A percentile compares a stretch with the other conserved stretches of the same genome.
These are phyloP conservation scores for Keqinozyma sinolaborantium DNA, from an alignment of 1,139 yeast genomes.

Conservation along the genomic window DNA sequence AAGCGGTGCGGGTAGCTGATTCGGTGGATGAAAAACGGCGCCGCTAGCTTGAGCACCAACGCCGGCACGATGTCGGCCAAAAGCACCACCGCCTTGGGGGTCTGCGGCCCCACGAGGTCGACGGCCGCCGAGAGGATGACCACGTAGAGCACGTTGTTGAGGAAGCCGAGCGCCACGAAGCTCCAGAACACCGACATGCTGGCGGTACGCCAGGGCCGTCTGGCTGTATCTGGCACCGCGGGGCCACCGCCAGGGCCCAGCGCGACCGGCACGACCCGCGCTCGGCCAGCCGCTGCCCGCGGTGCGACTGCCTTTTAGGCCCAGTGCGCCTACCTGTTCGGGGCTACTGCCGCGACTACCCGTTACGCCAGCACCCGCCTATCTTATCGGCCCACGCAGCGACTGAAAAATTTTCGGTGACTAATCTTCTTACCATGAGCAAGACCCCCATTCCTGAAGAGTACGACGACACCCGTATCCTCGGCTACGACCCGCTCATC, in stretches of 20 bases:
- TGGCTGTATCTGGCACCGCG: too few species aligned
- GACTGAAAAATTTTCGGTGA: slow-evolving; percentile 1
- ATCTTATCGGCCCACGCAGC: too few species aligned
- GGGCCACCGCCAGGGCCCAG: too few species aligned
- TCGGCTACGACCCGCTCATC: slow-evolving; percentile 87
- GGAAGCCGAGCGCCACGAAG: slow-evolving; percentile 81
- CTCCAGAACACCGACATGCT: slow-evolving; percentile 49
- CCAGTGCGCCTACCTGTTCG: too few species aligned
- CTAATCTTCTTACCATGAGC: slow-evolving; percentile 20
- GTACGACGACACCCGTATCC: slow-evolving; percentile 83
- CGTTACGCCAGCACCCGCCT: slow-evolving; percentile 4
- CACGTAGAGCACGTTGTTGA: slow-evolving; percentile 87
- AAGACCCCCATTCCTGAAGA: slow-evolving; percentile 63
- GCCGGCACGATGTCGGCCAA: slow-evolving; percentile 88
- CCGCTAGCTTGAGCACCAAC: slow-evolving; percentile 60
- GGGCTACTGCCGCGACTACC: background rate
- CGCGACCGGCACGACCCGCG: too few species aligned
- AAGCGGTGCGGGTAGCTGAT: slow-evolving; percentile 61
- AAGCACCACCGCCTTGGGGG: slow-evolving; percentile 84
- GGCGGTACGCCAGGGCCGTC: too few species aligned
- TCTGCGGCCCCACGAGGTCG: slow-evolving; percentile 77
- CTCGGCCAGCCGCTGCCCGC: too few species aligned
- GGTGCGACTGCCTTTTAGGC: slow-evolving; percentile 1
- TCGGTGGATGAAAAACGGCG: slow-evolving; percentile 76
- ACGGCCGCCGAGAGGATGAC: slow-evolving; percentile 90